Percentiles rank a stretch among this genome's conserved stretches.
Evolutionary conservation across 257 asterid species (phyloP).

Genomic region (Sherardia arvensis): DNA sequence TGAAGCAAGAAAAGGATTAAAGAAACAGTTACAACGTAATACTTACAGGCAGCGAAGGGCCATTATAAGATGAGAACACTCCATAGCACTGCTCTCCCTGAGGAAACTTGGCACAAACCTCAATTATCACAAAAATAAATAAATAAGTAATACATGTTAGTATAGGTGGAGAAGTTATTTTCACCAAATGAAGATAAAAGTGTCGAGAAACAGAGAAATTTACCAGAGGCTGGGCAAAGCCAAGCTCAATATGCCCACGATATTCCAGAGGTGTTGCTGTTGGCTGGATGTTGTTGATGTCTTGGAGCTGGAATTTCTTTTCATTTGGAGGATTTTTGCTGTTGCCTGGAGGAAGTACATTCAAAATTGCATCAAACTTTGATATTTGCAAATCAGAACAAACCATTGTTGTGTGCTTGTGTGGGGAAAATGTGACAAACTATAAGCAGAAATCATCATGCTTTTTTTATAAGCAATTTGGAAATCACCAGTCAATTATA

Average conservation of each 20-base stretch:
- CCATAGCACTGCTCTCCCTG: conserved; percentile 45
- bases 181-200: neutral
- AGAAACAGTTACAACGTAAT: neutral
- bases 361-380: neutral
- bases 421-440: neutral
- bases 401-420: neutral
- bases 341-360: conserved; percentile 19
- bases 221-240: conserved; percentile 19
- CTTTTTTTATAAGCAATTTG: no score
- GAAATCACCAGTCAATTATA: no score
- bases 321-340: conserved; percentile 20
- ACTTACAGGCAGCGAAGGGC: conserved; percentile 41
- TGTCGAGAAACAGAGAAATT: neutral
- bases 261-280: conserved; percentile 9
- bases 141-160: neutral
- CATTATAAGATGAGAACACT: conserved; percentile 25
- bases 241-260: conserved; percentile 15
- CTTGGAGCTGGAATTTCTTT: conserved; percentile 16
- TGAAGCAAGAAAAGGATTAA: neutral
- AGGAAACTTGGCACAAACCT: conserved; percentile 50
- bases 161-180: neutral
- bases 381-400: neutral
- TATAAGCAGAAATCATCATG: neutral
- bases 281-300: conserved; percentile 3
- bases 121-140: conserved; percentile 4